Base-by-base conservation (phyloP, 2,329 filamentous ascomycete genomes). In the Ceratocystis cubensis region DNA sequence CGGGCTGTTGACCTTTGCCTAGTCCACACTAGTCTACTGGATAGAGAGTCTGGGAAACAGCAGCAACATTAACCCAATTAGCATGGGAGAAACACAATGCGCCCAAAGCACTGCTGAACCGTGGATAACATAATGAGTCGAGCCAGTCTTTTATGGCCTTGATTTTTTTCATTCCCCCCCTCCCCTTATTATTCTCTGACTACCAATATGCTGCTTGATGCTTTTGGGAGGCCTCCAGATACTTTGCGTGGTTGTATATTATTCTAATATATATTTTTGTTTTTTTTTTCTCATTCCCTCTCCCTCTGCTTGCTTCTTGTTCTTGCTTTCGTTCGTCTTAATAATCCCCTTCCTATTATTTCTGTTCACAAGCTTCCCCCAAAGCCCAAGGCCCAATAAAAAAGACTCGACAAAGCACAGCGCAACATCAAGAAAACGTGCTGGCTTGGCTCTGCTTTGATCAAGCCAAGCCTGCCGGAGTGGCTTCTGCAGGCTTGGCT, bases 401-500 rank as follows among this genome's bases (percentile, higher is more conserved):
- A 41, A 10, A 50, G 5, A 30, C 15, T 33, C 25, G 53, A 7
- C 28, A 57, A 57, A 57, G 15, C 53, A 57, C 6, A 57, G 25
- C 28, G 25, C 53, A 57, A 4, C 3, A 57, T 33, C 10, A 13
- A 37, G 22, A 6, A 6, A 59, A 59, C 56, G 15, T 59, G 56
- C 28, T 33, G 56, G 25, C 37, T 41, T 41, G 33, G 33, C 33
- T 37, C 17, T 59, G 53, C 53, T 59, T 59, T 30, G 53, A 17
- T 59, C 28, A 59, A 13, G 53, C 53, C 53, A 59, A 59, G 53
- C 53, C 53, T n/a, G 53, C 15, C 25, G 28, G n/a, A 30, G 53
- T 33, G 28, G 28, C 53, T 59, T 59, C 53, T 33, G 53, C 28
- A 59, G 53, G 53, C 53, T 59, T 59, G 56, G 56, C 56, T 59